A percentile compares a stretch with the other conserved stretches of the same genome.
Evolutionary conservation across 768 basidiomycete species (phyloP).

Genomic region (Kwoniella sp.): DNA sequence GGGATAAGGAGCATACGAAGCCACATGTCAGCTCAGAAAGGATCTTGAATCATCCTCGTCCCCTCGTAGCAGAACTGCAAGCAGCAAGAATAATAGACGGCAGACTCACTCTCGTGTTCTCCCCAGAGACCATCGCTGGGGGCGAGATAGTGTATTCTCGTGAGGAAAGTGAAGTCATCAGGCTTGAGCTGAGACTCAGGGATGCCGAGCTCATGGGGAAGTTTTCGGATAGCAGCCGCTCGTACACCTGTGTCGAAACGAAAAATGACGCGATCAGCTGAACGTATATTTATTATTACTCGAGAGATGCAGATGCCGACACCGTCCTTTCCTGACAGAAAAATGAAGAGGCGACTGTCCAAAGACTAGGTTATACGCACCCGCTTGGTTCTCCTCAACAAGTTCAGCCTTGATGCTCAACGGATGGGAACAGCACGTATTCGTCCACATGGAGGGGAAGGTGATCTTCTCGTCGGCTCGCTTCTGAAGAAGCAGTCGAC

Average conservation of each 20-base stretch:
- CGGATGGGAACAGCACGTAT: conserved; percentile 98
- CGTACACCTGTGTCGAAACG: conserved; percentile 76
- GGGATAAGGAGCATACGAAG: background rate
- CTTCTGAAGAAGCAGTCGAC: conserved; percentile 89
- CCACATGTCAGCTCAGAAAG: conserved; percentile 3
- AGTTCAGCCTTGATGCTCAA: conserved; percentile 73
- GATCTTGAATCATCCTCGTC: conserved; percentile 7
- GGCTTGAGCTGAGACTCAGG: conserved; percentile 73
- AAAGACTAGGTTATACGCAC: conserved; percentile 36
- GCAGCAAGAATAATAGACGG: too few species aligned
- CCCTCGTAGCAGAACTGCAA: background rate
- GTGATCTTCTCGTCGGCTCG: conserved; percentile 98
- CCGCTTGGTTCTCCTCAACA: conserved; percentile 72
- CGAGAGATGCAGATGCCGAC: too few species aligned
- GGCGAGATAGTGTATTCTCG: conserved; percentile 95
- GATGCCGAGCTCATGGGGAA: conserved; percentile 95
- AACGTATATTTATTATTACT: too few species aligned
- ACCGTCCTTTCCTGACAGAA: background rate
- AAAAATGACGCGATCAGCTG: too few species aligned
- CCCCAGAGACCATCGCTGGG: conserved; percentile 93
- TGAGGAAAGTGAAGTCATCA: conserved; percentile 89
- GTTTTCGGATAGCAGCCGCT: conserved; percentile 88
- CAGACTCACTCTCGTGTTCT: conserved; percentile 94
- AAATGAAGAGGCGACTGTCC: too few species aligned
- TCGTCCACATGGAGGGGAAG: conserved; percentile 99